Evolutionary conservation across 192 early-diverging fungal genomes (phyloP), one percentile per base, ranked within the genome.

Genomic region (Linnemannia elongata): DNA sequence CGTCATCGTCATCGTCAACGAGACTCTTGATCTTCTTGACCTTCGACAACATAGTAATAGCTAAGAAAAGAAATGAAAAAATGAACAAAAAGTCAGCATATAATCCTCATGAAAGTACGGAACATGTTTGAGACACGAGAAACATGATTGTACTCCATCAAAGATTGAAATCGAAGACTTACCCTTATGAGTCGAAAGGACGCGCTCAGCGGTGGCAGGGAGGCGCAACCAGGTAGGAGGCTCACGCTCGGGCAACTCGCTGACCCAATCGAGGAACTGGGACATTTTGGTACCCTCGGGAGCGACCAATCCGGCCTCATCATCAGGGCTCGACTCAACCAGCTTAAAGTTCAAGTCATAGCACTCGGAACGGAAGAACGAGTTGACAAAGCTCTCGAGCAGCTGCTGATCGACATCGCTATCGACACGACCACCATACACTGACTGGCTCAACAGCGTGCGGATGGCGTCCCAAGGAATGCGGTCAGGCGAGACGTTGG

Each of bases 341-440:
- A 99, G 90, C 8, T 90, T 86, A 88, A 97, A 98, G 73, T 96
- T 94, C 30, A 94, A 72, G 78, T 97, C 95, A 74, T 96, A 99
- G 57, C 94, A 93, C 39, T 90, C 89, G 18, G 98, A 86, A 0
- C 88, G 85, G 90, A 99, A 99, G 76, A 98, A 91, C 6, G 92
- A 82, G 63, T 94, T 92, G 17, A 99, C 96, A 89, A 99, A 97
- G 20, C 93, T 93, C 44, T 96, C 94, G 66, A 99, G 90, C 36
- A 99, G 82, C 27, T 87, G 90, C 76, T 98, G 97, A 91, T 99
- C 99, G 60, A 92, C 95, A 39, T 93, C 96, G 78, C 94, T 97
- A 89, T 99, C 98, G 72, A 99, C 96, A 74, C 98, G 95, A 41
- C 98, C 98, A 83, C 99, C 99, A 82, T 99, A 99, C 42, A 99